Evolutionary conservation across 1,139 yeast species (phyloP), one percentile per base, ranked within the genome.

Genomic region (Candida glucosophila): DNA sequence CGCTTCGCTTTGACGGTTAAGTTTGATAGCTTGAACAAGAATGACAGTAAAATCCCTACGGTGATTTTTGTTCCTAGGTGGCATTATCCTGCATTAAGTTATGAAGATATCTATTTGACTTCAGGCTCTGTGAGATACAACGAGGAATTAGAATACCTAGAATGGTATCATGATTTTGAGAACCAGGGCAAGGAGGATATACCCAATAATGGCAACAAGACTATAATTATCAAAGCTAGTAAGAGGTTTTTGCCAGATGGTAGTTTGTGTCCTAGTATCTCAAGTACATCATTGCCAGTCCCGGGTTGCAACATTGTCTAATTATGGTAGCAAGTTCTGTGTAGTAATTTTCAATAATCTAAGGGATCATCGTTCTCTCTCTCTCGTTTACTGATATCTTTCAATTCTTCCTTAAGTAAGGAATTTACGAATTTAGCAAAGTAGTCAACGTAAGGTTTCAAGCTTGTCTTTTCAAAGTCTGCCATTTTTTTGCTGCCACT

Each of bases 361-460:
- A 52, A 35, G 8, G 37, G 19, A 24, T 47, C 56, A 8, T 52
- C 48, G 7, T 19, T 19, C 30, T 62, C 68, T 40, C 68, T 55
- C 29, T 59, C 62, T 49, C 78, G 58, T 43, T 71, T 69, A 4
- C 52, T 50, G 5, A 37, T 33, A 3, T 50, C 58, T 23, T 60
- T 57, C 31, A 67, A 43, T 41, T 79, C 88, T 12, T 70, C 73
- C 35, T 69, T 71, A 17, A 75, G 47, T 30, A 86, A 52, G 1
- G 50, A 56, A 27, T 56, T 58, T 9, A 83, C 92, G 51, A 74
- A 81, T 26, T 57, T 58, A 20, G 72, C 68, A 50, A 88, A 90
- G 33, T 67, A 57, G n/a, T 75, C 77, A 17, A 85, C 67, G 41
- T 80, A 85, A 2, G 86, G 83, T 38, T 73, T 78, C 43, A 88